Evolutionary conservation across 441 rosid genomes (phyloP), one percentile per base, ranked within the genome.

Genomic region (Metrosideros polymorpha): DNA sequence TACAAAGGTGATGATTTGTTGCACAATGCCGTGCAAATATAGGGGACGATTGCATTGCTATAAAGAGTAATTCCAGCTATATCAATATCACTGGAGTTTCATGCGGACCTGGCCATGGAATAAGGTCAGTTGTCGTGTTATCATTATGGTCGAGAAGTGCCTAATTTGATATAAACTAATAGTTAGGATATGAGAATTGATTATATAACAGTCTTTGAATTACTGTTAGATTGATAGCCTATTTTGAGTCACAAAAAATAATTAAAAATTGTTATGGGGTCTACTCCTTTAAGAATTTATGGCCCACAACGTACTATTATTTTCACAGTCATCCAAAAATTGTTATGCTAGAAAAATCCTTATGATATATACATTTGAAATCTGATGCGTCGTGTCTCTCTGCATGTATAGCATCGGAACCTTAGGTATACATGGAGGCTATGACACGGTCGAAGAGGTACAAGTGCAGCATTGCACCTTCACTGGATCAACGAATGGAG

Each of bases 71-170:
- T 25, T 59, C 85, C 32, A 83, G 89, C 17, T 7, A 35, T 4
- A 71, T 93, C 51, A 90, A 88, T 14, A 87, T 93, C 59, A 82
- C 86, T 7, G 39, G 83, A 9, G 86, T 92, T 57, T 15, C 56
- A 4, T 93, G 95, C 32, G 93, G 95, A 29, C 93, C 94, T 1
- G 94, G 93, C 47, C 95, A 93, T 56, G 95, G 94, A 9, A 91
- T 92, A n/a, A 90, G 92, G 92, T 92, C 32, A 30, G 55, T 51
- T 8, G 9, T 24, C n/a, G 5, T 71, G 79, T 71, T 22, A 39
- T 12, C 1, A 43, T 2, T 6, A 25, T 39, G n/a, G 47, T 71
- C 17, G 17, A 39, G 47, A 71, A 22, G 47, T 47, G 51, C 55
- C 79, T 59, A 12, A 2, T n/a, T n/a, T n/a, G n/a, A n/a, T n/a